Percentiles rank a stretch among this genome's conserved stretches.
phyloP scores from a whole-genome alignment of 2,329 filamentous ascomycete genomes.

The Pseudopyricularia cyperi region DNA sequence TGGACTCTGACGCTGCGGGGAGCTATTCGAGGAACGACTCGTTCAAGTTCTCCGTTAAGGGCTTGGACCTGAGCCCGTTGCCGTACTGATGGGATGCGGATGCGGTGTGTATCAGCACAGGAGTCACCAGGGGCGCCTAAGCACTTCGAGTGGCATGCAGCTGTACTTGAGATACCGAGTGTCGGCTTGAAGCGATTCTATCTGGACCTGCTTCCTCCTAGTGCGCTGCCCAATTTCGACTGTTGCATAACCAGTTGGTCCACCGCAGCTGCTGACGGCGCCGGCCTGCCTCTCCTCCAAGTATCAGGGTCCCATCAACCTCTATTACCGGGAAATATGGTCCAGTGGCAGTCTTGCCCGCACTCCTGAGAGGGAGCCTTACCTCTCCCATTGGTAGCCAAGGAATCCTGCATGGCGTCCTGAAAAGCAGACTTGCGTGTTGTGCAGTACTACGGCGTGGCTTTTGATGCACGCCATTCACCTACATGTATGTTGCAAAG shows the following conservation, averaged over 20 bases:
- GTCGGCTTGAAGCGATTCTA: too few relatives aligned
- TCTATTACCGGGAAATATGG: neutral
- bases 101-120: too few relatives aligned
- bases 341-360: neutral
- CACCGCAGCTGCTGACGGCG: too few relatives aligned
- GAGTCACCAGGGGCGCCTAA: too few relatives aligned
- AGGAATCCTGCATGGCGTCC: neutral
- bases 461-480: neutral
- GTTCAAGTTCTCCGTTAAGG: conserved; percentile 47
- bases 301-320: too few relatives aligned
- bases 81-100: conserved; percentile 36
- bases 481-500: neutral
- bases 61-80: conserved; percentile 42
- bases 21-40: conserved; percentile 67
- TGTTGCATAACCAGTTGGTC: too few relatives aligned
- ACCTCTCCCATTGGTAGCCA: neutral
- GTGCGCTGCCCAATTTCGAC: neutral
- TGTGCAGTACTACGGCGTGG: neutral
- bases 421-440: neutral
- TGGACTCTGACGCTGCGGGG: conserved; percentile 76
- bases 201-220: neutral
- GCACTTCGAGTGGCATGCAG: too few relatives aligned
- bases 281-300: too few relatives aligned
- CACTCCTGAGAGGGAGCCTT: neutral
- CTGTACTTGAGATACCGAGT: too few relatives aligned